These are phyloP conservation scores for Talaromyces sp. DNA, from an alignment of 2,329 filamentous ascomycete genomes.

Conservation along the genomic window DNA sequence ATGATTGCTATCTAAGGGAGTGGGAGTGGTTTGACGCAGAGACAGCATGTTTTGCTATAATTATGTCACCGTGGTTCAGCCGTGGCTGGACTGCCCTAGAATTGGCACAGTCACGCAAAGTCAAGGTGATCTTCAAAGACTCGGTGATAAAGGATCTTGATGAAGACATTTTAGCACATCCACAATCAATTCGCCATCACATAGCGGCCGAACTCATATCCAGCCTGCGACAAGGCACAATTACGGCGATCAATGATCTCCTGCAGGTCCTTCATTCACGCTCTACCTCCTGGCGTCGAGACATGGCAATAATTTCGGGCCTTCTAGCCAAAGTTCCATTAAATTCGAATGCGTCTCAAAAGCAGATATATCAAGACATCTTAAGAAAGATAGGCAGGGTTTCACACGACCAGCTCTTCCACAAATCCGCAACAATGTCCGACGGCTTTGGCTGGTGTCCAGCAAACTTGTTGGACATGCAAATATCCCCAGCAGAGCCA, in stretches of 20 bases:
- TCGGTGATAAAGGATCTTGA: not conserved
- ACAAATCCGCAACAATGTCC: not conserved
- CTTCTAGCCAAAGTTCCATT: not conserved
- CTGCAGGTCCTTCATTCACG: not conserved
- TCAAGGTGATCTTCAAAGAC: constrained; percentile 23
- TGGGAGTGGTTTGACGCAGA: constrained; percentile 25
- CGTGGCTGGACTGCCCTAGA: constrained; percentile 28
- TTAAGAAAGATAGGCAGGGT: not conserved
- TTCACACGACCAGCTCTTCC: not conserved
- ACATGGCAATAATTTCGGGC: not conserved
- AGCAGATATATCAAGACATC: not conserved
- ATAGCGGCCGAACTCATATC: not conserved
- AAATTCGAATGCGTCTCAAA: no score
- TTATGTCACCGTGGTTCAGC: constrained; percentile 29
- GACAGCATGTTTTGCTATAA: constrained; percentile 25
- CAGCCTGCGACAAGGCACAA: not conserved
- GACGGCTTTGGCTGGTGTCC: not conserved
- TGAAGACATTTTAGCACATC: not conserved
- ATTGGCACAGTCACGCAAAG: constrained; percentile 14
- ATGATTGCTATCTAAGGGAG: constrained; percentile 21
- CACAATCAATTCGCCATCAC: not conserved
- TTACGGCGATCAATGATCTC: not conserved
- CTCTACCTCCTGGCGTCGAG: not conserved
- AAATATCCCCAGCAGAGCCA: not conserved
- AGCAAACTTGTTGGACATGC: not conserved